Evolutionary conservation across 352 stramenopile species (phyloP).

Genomic region (Sclerospora graminicola): DNA sequence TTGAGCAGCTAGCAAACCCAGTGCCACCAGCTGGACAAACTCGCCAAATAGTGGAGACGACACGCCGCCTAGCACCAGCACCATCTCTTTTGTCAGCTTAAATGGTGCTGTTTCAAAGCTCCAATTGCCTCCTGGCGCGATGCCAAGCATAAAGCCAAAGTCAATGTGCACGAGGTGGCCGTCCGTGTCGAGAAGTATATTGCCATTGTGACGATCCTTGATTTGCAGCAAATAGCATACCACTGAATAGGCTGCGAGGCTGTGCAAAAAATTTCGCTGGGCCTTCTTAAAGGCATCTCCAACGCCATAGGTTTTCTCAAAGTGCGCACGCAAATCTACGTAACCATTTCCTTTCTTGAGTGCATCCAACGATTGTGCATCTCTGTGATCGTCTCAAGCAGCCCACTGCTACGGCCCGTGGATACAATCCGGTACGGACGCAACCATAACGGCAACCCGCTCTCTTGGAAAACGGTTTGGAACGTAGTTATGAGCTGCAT

Average conservation of each 20-base stretch:
- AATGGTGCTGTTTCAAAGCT: slow-evolving; percentile 91
- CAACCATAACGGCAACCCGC: slow-evolving; percentile 89
- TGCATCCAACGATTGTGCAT: slow-evolving; percentile 91
- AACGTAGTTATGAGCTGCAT: slow-evolving; percentile 94
- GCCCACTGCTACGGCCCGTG: slow-evolving; percentile 84
- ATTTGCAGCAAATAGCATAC: slow-evolving; percentile 11
- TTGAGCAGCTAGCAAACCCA: slow-evolving; percentile 43
- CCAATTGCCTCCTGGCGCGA: slow-evolving; percentile 89
- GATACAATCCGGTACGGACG: slow-evolving; percentile 92
- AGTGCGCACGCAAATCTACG: slow-evolving; percentile 56
- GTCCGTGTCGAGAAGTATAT: slow-evolving; percentile 89
- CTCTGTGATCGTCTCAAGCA: slow-evolving; percentile 94
- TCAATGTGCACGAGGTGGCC: slow-evolving; percentile 94
- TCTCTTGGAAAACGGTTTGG: slow-evolving; percentile 87
- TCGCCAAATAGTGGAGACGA: slow-evolving; percentile 51
- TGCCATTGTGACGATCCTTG: slow-evolving; percentile 90
- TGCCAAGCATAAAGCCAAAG: slow-evolving; percentile 94
- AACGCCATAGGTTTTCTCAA: slow-evolving; percentile 80
- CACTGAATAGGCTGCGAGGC: slow-evolving; percentile 44
- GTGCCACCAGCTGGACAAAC: slow-evolving; percentile 52
- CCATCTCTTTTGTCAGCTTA: slow-evolving; percentile 91
- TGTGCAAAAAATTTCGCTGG: slow-evolving; percentile 59
- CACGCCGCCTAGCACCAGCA: slow-evolving; percentile 81
- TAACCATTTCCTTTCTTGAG: slow-evolving; percentile 89
- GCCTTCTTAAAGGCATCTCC: slow-evolving; percentile 43